Percentiles rank a stretch among this genome's conserved stretches.
Conservation (phyloP, 129 eudicot species). For the Tanacetum coccineum region DNA sequence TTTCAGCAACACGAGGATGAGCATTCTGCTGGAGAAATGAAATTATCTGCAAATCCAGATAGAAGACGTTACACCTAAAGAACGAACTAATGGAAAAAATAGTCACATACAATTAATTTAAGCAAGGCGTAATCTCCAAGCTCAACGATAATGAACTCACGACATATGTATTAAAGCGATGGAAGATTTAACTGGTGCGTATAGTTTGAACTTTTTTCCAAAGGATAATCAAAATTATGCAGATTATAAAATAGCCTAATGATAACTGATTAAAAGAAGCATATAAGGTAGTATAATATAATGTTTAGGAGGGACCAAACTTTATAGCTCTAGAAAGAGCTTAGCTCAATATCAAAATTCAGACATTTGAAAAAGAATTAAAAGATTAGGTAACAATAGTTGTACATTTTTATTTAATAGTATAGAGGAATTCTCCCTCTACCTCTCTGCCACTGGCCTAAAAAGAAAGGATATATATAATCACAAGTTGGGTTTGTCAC, state of each 20-base stretch:
- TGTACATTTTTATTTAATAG: neutral
- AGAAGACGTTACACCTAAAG: slow-evolving; percentile 13
- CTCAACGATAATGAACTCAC: neutral
- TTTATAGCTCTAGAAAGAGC: neutral
- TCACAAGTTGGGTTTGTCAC: neutral
- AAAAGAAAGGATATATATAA: neutral
- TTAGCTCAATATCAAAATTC: neutral
- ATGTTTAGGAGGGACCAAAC: neutral
- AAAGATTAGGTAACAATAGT: neutral
- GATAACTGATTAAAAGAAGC: neutral
- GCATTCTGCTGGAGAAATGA: slow-evolving; percentile 96
- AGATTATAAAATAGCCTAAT: neutral
- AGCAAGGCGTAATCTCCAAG: neutral
- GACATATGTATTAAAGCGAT: neutral
- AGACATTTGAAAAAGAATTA: neutral
- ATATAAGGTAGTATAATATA: neutral
- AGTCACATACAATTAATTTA: neutral
- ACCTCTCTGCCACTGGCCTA: neutral
- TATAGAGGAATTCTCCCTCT: neutral
- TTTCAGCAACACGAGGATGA: slow-evolving; percentile 93
- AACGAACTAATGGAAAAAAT: neutral
- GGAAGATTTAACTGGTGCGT: too few species aligned
- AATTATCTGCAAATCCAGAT: slow-evolving; percentile 61
- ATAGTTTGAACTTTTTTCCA: too few species aligned
- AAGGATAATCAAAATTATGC: neutral